Evolutionary conservation across 163 green algal genomes (phyloP).

Genomic region (Scenedesmus sp.): DNA sequence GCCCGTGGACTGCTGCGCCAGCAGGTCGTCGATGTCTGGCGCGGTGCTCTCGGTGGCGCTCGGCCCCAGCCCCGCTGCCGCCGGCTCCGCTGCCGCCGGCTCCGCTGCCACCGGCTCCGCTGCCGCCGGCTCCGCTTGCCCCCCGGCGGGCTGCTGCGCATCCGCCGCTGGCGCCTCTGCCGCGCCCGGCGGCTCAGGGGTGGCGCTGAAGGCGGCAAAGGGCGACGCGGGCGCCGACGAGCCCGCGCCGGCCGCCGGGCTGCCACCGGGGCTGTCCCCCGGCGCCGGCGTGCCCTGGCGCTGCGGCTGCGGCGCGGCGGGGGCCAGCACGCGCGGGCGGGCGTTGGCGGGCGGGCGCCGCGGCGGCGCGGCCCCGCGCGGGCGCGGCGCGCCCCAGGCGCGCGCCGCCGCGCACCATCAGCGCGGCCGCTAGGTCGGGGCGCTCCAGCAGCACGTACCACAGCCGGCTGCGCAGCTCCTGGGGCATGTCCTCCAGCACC

Average conservation of each 20-base stretch:
- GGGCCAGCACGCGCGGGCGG: too few relatives aligned
- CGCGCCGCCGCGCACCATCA: too few relatives aligned
- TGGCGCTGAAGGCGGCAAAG: conserved; percentile 8
- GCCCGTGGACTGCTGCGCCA: conserved; percentile 13
- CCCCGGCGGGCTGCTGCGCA: too few relatives aligned
- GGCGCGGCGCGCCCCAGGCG: too few relatives aligned
- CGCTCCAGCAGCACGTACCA: conserved; percentile 83
- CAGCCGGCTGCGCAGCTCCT: conserved; percentile 84
- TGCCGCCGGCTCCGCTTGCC: too few relatives aligned
- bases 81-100: not conserved
- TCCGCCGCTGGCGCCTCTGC: not conserved
- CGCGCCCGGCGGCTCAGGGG: not conserved
- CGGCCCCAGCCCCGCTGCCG: not conserved
- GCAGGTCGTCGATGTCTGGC: conserved; percentile 31
- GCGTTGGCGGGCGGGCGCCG: too few relatives aligned
- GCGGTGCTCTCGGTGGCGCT: not conserved
- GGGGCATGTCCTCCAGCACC: conserved; percentile 52
- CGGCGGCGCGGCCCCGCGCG: too few relatives aligned
- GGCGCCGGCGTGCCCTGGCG: too few relatives aligned
- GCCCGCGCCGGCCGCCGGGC: too few relatives aligned
- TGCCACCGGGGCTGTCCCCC: too few relatives aligned
- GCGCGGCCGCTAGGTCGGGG: conserved; percentile 55
- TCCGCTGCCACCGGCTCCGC: not conserved
- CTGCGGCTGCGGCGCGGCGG: too few relatives aligned
- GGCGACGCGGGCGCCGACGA: too few relatives aligned